These are phyloP conservation scores for Cercospora sp. DNA, from an alignment of 2,329 filamentous ascomycete genomes.

Conservation along the genomic window DNA sequence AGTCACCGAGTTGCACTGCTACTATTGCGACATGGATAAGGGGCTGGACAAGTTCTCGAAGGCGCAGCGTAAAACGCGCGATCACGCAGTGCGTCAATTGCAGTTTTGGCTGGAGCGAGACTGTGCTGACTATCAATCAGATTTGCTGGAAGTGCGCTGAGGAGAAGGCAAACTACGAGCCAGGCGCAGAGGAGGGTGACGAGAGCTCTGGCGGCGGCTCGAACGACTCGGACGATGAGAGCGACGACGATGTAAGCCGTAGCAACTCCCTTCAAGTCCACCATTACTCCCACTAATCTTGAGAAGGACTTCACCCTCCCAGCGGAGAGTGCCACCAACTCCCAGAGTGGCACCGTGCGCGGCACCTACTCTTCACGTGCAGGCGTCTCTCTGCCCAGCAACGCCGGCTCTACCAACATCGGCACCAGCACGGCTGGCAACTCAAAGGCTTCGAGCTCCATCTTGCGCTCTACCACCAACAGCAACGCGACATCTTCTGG, in stretches of 20 bases:
- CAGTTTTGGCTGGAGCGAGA: background rate
- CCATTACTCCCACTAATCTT: background rate
- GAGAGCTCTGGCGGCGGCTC: background rate
- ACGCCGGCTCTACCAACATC: background rate
- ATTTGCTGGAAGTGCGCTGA: conserved; percentile 29
- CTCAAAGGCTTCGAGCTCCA: conserved; percentile 3
- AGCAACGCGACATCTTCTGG: background rate
- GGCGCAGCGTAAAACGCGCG: conserved; percentile 28
- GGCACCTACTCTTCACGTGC: conserved; percentile 22
- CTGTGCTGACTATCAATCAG: conserved; percentile 13
- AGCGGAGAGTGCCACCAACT: conserved; percentile 1
- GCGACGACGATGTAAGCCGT: conserved; percentile 10
- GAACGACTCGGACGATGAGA: conserved; percentile 8
- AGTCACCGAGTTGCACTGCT: conserved; percentile 31
- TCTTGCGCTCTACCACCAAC: background rate
- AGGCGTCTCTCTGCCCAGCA: conserved; percentile 18
- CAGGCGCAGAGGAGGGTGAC: conserved; percentile 20
- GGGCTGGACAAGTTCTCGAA: conserved; percentile 30
- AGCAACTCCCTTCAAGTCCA: background rate
- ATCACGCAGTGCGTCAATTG: conserved; percentile 26
- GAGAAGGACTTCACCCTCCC: background rate
- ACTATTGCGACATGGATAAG: conserved; percentile 29
- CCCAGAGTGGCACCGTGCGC: conserved; percentile 10
- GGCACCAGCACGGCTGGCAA: conserved; percentile 1
- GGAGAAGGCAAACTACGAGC: conserved; percentile 24